These are phyloP conservation scores for Tuctoria greenei DNA, from an alignment of 176 grass and related monocot genomes.

Conservation along the genomic window DNA sequence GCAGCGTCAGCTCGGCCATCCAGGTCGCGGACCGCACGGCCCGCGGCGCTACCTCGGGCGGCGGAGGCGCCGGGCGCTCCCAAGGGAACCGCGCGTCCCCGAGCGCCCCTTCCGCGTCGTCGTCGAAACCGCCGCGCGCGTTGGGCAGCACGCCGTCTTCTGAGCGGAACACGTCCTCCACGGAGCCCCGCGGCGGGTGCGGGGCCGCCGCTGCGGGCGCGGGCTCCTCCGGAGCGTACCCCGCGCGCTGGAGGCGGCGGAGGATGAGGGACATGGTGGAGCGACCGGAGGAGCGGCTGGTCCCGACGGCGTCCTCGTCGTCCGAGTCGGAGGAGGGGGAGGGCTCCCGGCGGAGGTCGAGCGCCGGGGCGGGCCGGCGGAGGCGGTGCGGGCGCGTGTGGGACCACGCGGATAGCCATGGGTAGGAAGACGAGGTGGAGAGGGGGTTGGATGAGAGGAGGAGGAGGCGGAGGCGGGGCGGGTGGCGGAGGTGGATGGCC, in stretches of 20 bases:
- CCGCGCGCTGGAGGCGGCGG: conserved; percentile 64
- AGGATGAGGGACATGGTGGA: conserved; percentile 86
- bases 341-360: conserved; percentile 67
- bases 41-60: too few relatives aligned
- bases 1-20: conserved; percentile 86
- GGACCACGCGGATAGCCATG: conserved; percentile 59
- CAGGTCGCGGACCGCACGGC: conserved; percentile 52
- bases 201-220: too few relatives aligned
- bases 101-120: too few relatives aligned
- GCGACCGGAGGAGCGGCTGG: conserved; percentile 57
- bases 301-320: conserved; percentile 59
- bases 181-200: conserved; percentile 59
- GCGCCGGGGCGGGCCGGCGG: conserved; percentile 27
- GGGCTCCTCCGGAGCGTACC: conserved; percentile 26
- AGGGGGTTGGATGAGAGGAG: conserved; percentile 34
- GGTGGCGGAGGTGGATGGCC: conserved; percentile 48
- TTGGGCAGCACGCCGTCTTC: conserved; percentile 83
- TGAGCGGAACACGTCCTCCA: conserved; percentile 74
- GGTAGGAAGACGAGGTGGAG: conserved; percentile 35
- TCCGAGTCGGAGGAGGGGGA: conserved; percentile 68
- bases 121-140: conserved; percentile 46
- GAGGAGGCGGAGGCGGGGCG: conserved; percentile 43
- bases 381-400: conserved; percentile 15
- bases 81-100: conserved; percentile 82
- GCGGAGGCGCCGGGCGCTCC: conserved; percentile 54